Evolutionary conservation across 108 stramenopile genomes (phyloP), one percentile per base, ranked within the genome.

Genomic region (Cyclotella distinguenda): DNA sequence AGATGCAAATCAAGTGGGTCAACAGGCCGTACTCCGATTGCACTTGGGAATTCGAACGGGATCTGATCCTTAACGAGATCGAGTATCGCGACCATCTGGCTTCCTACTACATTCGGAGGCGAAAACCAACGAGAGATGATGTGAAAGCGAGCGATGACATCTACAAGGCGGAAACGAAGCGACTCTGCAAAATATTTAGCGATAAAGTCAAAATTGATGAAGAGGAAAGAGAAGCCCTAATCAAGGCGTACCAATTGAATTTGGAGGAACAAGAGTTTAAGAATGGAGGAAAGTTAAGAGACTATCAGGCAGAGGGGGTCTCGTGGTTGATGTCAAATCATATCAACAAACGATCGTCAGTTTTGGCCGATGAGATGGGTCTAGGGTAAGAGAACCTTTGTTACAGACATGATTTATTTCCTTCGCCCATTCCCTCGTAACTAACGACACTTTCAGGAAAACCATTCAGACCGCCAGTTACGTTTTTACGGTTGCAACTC

Each of bases 281-380:
- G 51, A 89, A 89, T 70, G 94, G 94, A 2, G 94, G 94, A 3
- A 81, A 82, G 43, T 72, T 96, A 40, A 82, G 95, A 8, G 90
- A 91, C 64, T 98, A 98, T 68, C 97, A 98, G 81, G 87, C 94
- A 6, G 93, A 95, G 77, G 97, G 97, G 40, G 84, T 98, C 13
- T 67, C 87, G 27, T 98, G 95, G 94, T 77, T 99, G 66, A 60
- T 91, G 66, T 75, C 87, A 0, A 93, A 93, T 66, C 83, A 83
- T 60, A 36, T 89, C 38, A 93, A 94, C 58, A 52, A 63, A 16
- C 83, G 94, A 11, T 78, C 76, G 19, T 90, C 84, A 32, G 94
- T 99, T 57, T 62, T 99, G 28, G 98, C 98, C 0, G 98, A 97
- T 71, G 97, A 98, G 68, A 96, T 98, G 96, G 97, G 96, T 30